Conservation (phyloP, 345 rosid genomes). For the Citrus medica region DNA sequence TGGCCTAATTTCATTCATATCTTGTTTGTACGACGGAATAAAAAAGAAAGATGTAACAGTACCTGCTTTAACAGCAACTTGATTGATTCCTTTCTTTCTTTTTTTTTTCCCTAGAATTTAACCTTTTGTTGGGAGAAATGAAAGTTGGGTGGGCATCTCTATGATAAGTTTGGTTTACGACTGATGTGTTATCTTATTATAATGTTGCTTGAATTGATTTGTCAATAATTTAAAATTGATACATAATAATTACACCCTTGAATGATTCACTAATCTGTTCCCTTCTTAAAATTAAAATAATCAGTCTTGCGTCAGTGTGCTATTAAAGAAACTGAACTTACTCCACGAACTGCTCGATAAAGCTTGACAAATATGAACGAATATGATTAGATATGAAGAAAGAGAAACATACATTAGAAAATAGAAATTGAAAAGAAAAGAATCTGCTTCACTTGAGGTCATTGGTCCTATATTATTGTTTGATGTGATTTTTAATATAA, state of each 20-base stretch:
- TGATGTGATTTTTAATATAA: slow-evolving; percentile 11
- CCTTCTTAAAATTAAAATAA: background rate
- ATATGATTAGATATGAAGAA: background rate
- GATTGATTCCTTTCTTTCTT: too few species aligned
- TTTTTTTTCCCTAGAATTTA: background rate
- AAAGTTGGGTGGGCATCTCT: background rate
- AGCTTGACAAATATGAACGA: slow-evolving; percentile 5
- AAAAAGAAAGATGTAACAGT: background rate
- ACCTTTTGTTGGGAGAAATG: background rate
- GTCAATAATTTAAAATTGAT: background rate
- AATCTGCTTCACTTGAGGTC: slow-evolving; percentile 17
- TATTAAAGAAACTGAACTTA: background rate
- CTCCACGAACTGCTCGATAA: background rate
- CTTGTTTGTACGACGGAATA: background rate
- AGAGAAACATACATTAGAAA: background rate
- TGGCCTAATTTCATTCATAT: background rate
- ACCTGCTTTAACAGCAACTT: background rate
- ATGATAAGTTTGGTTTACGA: background rate
- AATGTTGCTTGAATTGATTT: background rate
- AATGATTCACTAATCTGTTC: slow-evolving; percentile 12
- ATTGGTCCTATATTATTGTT: slow-evolving; percentile 1
- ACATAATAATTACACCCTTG: slow-evolving; percentile 3
- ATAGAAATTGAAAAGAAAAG: background rate
- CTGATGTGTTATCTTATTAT: background rate
- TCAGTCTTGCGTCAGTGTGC: slow-evolving; percentile 2